Evolutionary conservation across 2,329 filamentous ascomycete species (phyloP).

Genomic region (Fusarium sambucinum): DNA sequence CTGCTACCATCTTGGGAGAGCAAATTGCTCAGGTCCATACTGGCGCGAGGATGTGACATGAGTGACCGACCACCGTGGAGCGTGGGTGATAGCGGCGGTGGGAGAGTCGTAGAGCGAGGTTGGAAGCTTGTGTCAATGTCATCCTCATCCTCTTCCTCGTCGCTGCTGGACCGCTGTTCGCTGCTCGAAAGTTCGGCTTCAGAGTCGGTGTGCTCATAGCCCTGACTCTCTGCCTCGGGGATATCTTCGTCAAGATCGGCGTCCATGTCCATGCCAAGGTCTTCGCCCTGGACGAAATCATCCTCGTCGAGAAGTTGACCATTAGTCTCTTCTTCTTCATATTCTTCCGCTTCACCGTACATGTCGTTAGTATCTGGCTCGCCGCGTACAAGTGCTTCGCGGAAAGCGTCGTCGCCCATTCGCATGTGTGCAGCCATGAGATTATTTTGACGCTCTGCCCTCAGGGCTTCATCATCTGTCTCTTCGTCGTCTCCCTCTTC

Average conservation of each 20-base stretch:
- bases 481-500: conserved; percentile 56
- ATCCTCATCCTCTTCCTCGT: conserved; percentile 51
- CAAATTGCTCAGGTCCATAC: conserved; percentile 68
- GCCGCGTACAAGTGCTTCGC: conserved; percentile 67
- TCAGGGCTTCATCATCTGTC: conserved; percentile 55
- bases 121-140: conserved; percentile 55
- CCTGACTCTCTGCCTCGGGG: conserved; percentile 71
- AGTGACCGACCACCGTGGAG: conserved; percentile 49
- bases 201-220: conserved; percentile 83
- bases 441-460: conserved; percentile 61
- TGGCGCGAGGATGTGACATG: conserved; percentile 54
- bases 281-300: conserved; percentile 61
- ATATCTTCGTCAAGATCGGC: conserved; percentile 79
- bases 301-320: conserved; percentile 74
- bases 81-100: conserved; percentile 55
- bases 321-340: conserved; percentile 67
- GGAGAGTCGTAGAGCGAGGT: conserved; percentile 52
- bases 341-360: conserved; percentile 66
- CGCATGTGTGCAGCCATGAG: conserved; percentile 65
- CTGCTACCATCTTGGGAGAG: conserved; percentile 70
- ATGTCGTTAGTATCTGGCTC: conserved; percentile 62
- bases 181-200: conserved; percentile 72
- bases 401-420: conserved; percentile 71
- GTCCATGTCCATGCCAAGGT: conserved; percentile 64
- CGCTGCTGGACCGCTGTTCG: conserved; percentile 56